Conservation (phyloP, 768 basidiomycete species). For the Leccinum disarticulatum region DNA sequence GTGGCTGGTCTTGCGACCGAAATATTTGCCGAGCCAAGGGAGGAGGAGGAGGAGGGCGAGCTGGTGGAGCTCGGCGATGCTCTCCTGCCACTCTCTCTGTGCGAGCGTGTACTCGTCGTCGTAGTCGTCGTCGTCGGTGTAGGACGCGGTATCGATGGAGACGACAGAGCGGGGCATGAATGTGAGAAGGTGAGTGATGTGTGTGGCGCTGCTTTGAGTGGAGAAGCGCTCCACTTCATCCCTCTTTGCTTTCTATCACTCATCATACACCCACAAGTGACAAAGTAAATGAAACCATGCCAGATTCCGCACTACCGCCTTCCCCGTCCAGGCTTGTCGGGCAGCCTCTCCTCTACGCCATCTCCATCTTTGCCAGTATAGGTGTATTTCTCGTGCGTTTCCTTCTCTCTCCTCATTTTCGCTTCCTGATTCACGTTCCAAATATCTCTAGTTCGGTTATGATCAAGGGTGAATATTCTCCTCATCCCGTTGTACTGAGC, state of each 20-base stretch:
- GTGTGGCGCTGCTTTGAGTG: slow-evolving; percentile 16
- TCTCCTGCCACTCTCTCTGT: slow-evolving; percentile 94
- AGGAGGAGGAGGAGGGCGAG: slow-evolving; percentile 77
- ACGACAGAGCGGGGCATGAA: slow-evolving; percentile 60
- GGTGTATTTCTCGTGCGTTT: slow-evolving; percentile 79
- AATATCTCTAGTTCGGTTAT: slow-evolving; percentile 65
- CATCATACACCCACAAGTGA: slow-evolving; percentile 10
- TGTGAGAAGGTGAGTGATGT: not conserved
- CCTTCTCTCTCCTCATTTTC: slow-evolving; percentile 1
- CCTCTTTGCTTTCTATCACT: slow-evolving; percentile 14
- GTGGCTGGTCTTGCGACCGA: slow-evolving; percentile 83
- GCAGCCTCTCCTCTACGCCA: slow-evolving; percentile 73
- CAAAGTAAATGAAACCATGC: slow-evolving; percentile 55
- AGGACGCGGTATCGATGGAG: slow-evolving; percentile 60
- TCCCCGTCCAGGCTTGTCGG: slow-evolving; percentile 64
- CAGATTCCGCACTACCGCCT: slow-evolving; percentile 27
- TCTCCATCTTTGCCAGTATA: slow-evolving; percentile 78
- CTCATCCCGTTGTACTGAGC: slow-evolving; percentile 5
- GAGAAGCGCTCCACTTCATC: slow-evolving; percentile 15
- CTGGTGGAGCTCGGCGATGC: slow-evolving; percentile 78
- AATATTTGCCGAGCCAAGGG: slow-evolving; percentile 85
- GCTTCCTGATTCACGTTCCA: not conserved
- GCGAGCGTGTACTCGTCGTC: slow-evolving; percentile 76
- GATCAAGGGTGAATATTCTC: slow-evolving; percentile 66
- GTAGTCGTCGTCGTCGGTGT: slow-evolving; percentile 47